Evolutionary conservation across 2,329 filamentous ascomycete genomes (phyloP), one percentile per base, ranked within the genome.

Genomic region (Tolypocladium sp.): DNA sequence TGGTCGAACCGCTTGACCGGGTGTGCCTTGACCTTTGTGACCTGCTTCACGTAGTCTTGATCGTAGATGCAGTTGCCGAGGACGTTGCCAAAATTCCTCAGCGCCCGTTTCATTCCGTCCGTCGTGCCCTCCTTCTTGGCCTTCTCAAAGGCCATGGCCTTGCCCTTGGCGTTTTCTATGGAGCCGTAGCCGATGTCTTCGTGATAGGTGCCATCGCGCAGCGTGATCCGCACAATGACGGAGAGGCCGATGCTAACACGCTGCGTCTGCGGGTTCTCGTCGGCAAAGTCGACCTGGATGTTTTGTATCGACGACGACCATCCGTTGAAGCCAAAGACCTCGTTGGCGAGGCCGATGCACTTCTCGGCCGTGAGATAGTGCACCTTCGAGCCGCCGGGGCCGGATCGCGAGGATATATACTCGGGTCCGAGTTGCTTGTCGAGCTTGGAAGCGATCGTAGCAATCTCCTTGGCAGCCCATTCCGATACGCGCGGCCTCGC

Each of bases 51-150:
- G 70, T 96, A 99, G 62, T 93, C 87, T 74, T 97, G 96, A 76
- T 99, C 94, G 74, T 99, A 97, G 60, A 99, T 87, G 78, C 94
- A 99, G 71, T 97, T 99, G n/a, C 94, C 94, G 58, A 99, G 79
- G 20, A 97, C 89, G 67, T 97, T 97, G 61, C 94, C 94, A 74
- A 99, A 99, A 63, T 87, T 97, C 60, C 93, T 83, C 68, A 99
- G 71, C 1, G 94, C 86, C 64, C 94, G 83, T 75, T 99, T 99
- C 70, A 99, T 71, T 1, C 87, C 94, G 75, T 99, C 94, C 12
- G 95, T 97, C 3, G 92, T 95, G 9, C 91, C 95, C 77, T 97
- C 92, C 73, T 99, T 99, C 78, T 97, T 99, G 1, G 94, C 92
- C 75, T 99, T 99, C 72, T 99, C 94, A 68, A 97, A 99, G 0